Evolutionary conservation across 441 rosid genomes (phyloP).

Genomic region (Monsonia emarginata): DNA sequence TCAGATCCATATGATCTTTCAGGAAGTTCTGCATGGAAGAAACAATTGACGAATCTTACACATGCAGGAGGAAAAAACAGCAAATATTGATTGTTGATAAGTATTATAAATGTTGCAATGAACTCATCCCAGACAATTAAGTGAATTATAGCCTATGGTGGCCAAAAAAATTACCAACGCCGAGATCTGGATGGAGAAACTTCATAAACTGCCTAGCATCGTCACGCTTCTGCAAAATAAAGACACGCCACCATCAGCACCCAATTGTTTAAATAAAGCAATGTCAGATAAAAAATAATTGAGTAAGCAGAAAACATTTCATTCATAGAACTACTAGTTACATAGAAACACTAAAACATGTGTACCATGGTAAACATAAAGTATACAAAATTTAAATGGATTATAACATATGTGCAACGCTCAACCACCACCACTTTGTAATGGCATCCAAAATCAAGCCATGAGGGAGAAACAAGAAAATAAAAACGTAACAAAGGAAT

Average conservation of each 20-base stretch:
- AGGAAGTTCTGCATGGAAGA: slow-evolving; percentile 71
- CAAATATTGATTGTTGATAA: too few relatives aligned
- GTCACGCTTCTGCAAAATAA: slow-evolving; percentile 64
- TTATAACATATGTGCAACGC: too few relatives aligned
- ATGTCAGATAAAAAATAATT: background rate
- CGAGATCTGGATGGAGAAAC: slow-evolving; percentile 96
- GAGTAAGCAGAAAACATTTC: background rate
- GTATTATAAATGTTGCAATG: background rate
- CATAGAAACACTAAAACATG: too few relatives aligned
- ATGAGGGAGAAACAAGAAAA: too few relatives aligned
- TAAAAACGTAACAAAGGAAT: too few relatives aligned
- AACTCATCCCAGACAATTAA: background rate
- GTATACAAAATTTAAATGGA: too few relatives aligned
- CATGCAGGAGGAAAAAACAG: background rate
- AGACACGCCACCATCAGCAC: slow-evolving; percentile 19
- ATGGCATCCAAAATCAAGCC: too few relatives aligned
- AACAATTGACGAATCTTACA: background rate
- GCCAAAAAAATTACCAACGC: slow-evolving; percentile 57
- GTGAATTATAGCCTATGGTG: background rate
- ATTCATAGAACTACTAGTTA: too few relatives aligned
- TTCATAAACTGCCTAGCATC: slow-evolving; percentile 96
- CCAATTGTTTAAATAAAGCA: slow-evolving; percentile 4
- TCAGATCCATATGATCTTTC: slow-evolving; percentile 97
- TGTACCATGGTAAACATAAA: too few relatives aligned
- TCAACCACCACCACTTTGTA: too few relatives aligned